Evolutionary conservation across 208 protist species (phyloP), one percentile per base, ranked within the genome.

Genomic region (Herpetomonas tarakana): DNA sequence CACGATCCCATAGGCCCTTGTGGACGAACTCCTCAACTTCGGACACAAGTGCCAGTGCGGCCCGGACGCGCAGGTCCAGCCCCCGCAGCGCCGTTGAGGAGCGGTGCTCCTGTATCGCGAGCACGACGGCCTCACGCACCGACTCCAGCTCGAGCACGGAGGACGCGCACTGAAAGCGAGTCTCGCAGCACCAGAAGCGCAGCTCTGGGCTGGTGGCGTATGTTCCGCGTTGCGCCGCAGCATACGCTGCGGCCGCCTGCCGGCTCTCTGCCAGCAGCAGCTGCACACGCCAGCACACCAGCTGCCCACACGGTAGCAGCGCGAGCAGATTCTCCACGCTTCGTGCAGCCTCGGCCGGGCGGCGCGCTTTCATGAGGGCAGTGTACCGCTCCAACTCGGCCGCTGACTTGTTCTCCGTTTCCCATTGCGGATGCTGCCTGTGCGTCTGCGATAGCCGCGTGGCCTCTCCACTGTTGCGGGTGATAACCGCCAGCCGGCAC

Each of bases 231-330:
- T 19, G 24, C 46, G 46, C 19, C 7, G 46, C 46, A 18, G 46
- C 46, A 19, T 19, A 52, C 44, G 71, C 47, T 18, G 72, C 61
- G n/a, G 71, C 72, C 7, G 52, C 65, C 1, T 12, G 22, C 24
- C 39, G 62, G 45, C 65, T 57, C 27, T 79, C 72, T 21, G 72
- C 44, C 24, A 72, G 57, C 44, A 86, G 39, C 26, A 88, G 67
- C 38, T 78, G 74, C 45, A 81, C 81, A 47, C 81, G 79, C 2
- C 76, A 46, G 14, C 71, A 65, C 57, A 88, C 80, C 38, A 91
- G 61, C 1, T 68, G 60, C 9, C 80, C 76, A 31, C 84, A 91
- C 0, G 84, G 78, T 0, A 81, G 59, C 19, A 72, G 21, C 18
- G 50, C 30, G 25, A 85, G 27, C 18, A 88, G 49, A 16, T 65